These are phyloP conservation scores for Alisma plantagoaquatica DNA, from an alignment of 106 monocot genomes.

Conservation along the genomic window DNA sequence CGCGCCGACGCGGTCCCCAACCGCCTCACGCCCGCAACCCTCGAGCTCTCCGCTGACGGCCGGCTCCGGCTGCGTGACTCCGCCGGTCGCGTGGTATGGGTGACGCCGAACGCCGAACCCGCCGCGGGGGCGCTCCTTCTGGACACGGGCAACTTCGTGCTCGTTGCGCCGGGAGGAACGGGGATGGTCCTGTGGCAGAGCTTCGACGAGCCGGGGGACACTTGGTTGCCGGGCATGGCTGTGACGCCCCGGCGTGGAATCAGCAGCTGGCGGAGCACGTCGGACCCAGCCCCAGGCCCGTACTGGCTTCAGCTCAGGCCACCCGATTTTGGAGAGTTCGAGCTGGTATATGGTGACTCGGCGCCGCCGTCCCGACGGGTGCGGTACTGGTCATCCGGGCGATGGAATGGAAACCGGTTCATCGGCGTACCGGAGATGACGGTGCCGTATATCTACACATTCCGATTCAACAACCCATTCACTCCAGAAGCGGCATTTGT, in stretches of 20 bases:
- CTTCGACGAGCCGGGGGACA: slow-evolving; percentile 51
- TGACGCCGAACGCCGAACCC: slow-evolving; percentile 17
- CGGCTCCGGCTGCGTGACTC: slow-evolving; percentile 12
- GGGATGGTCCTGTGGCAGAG: slow-evolving; percentile 38
- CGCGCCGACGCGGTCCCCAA: slow-evolving; percentile 17
- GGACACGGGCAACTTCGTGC: slow-evolving; percentile 47
- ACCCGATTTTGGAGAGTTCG: slow-evolving; percentile 37
- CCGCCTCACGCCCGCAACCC: background rate
- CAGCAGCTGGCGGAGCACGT: slow-evolving; percentile 34
- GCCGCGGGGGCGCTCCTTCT: slow-evolving; percentile 17
- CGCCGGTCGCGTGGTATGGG: slow-evolving; percentile 20
- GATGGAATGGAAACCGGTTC: slow-evolving; percentile 40
- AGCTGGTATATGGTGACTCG: slow-evolving; percentile 20
- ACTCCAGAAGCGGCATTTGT: slow-evolving; percentile 34
- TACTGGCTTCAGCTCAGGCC: slow-evolving; percentile 36
- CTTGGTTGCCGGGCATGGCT: slow-evolving; percentile 40
- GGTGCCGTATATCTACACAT: slow-evolving; percentile 51
- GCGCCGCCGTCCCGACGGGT: background rate
- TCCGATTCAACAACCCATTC: slow-evolving; percentile 41
- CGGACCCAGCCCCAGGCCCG: slow-evolving; percentile 37
- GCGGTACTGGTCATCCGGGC: slow-evolving; percentile 49
- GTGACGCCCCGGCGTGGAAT: slow-evolving; percentile 9
- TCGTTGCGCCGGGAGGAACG: slow-evolving; percentile 11
- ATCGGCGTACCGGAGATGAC: slow-evolving; percentile 58
- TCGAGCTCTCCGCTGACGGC: slow-evolving; percentile 14